These are phyloP conservation scores for Fusarium sp. DNA, from an alignment of 2,329 filamentous ascomycete species.

Conservation along the genomic window DNA sequence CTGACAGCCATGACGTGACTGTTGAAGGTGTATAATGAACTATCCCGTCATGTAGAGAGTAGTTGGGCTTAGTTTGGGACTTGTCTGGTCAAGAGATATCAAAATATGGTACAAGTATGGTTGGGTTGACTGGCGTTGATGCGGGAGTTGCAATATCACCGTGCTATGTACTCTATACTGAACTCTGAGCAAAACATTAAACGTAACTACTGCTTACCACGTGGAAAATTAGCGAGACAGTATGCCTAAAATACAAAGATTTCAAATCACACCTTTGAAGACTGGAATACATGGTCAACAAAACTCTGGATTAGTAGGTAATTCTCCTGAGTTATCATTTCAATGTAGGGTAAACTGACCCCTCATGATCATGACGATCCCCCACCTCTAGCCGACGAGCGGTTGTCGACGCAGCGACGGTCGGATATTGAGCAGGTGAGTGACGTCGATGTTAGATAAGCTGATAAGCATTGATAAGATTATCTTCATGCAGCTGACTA, in stretches of 20 bases:
- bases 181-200: too few relatives aligned
- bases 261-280: too few relatives aligned
- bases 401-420: background rate
- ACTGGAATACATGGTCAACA: too few relatives aligned
- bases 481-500: conserved; percentile 32
- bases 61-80: background rate
- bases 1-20: conserved; percentile 29
- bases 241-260: too few relatives aligned
- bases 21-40: background rate
- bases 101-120: too few relatives aligned
- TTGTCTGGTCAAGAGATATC: background rate
- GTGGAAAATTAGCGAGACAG: too few relatives aligned
- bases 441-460: conserved; percentile 36
- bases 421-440: background rate
- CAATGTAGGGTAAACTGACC: conserved; percentile 31
- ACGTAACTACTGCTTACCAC: too few relatives aligned
- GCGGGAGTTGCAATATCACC: too few relatives aligned
- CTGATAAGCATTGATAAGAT: conserved; percentile 36
- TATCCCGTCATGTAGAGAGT: background rate
- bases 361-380: conserved; percentile 39
- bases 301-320: too few relatives aligned
- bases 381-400: conserved; percentile 31
- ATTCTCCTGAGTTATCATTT: too few relatives aligned
- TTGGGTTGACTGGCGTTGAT: too few relatives aligned
- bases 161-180: too few relatives aligned